A percentile compares a stretch with the other conserved stretches of the same genome.
phyloP scores from a whole-genome alignment of 257 asterid genomes.

The Henckelia pumila region DNA sequence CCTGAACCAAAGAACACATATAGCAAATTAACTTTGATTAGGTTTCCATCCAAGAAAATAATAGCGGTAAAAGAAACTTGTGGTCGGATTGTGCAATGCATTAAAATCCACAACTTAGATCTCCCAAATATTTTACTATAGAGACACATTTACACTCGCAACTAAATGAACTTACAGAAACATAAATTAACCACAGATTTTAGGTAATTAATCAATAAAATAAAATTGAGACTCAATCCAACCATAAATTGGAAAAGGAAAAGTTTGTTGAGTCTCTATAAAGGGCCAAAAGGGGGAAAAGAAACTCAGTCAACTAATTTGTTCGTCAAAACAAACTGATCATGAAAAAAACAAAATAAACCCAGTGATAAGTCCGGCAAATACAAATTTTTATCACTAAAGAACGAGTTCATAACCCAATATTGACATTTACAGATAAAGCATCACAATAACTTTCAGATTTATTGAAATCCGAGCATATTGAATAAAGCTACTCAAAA shows the following conservation, averaged over 20 bases:
- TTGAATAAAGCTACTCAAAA: neutral
- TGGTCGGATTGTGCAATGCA: neutral
- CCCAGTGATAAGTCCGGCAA: too few relatives aligned
- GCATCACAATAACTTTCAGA: neutral
- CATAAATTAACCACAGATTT: too few relatives aligned
- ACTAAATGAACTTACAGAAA: neutral
- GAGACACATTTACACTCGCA: neutral
- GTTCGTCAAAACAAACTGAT: neutral
- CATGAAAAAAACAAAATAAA: neutral
- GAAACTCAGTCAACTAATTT: neutral
- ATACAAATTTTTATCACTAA: too few relatives aligned
- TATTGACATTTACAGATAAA: neutral
- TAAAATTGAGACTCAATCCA: neutral
- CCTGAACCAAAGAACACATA: slow-evolving; percentile 27
- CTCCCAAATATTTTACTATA: neutral
- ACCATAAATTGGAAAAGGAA: neutral
- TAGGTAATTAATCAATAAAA: neutral
- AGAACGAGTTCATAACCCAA: neutral
- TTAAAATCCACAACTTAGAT: slow-evolving; percentile 9
- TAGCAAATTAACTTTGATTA: neutral
- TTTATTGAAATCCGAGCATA: neutral
- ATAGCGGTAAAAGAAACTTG: neutral
- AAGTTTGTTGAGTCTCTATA: neutral
- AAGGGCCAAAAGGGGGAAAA: neutral
- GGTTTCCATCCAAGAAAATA: neutral